phyloP scores from a whole-genome alignment of 192 early-diverging fungal species.

The Backusella liffmaniae region DNA sequence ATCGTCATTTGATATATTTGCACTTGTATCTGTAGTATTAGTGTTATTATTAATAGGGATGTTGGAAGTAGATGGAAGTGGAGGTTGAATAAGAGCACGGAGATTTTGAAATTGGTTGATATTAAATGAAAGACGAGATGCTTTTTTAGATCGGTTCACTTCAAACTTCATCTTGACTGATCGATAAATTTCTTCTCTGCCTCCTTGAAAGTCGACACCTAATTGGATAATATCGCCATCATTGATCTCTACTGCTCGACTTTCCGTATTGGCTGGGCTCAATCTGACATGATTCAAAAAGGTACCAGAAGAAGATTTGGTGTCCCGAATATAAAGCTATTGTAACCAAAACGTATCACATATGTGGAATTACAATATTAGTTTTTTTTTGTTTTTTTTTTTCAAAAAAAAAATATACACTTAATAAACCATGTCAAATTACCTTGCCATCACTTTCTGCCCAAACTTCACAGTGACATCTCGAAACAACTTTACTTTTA shows the following conservation, averaged over 20 bases:
- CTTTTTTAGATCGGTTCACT: slow-evolving; percentile 42
- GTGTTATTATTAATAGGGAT: not conserved
- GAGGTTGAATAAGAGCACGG: slow-evolving; percentile 23
- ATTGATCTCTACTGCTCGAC: slow-evolving; percentile 64
- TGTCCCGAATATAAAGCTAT: slow-evolving; percentile 81
- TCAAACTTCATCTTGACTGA: slow-evolving; percentile 71
- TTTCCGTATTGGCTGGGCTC: slow-evolving; percentile 74
- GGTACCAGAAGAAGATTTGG: slow-evolving; percentile 85
- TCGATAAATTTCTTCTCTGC: slow-evolving; percentile 78
- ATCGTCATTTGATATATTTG: not conserved
- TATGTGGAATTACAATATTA: not conserved
- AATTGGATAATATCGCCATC: slow-evolving; percentile 83
- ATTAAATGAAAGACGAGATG: slow-evolving; percentile 48
- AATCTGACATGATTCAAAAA: slow-evolving; percentile 87
- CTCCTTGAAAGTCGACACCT: slow-evolving; percentile 83
- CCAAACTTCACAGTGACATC: slow-evolving; percentile 86
- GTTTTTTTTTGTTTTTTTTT: not conserved
- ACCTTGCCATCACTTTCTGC: slow-evolving; percentile 54
- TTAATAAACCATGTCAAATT: not conserved
- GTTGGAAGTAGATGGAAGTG: not conserved
- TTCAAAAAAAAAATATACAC: not conserved
- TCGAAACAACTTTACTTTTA: slow-evolving; percentile 79
- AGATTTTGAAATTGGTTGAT: slow-evolving; percentile 39
- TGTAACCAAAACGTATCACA: not conserved
- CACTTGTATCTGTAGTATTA: not conserved